Conservation (phyloP, 2,329 filamentous ascomycete species). For the Sclerotinia borealis region DNA sequence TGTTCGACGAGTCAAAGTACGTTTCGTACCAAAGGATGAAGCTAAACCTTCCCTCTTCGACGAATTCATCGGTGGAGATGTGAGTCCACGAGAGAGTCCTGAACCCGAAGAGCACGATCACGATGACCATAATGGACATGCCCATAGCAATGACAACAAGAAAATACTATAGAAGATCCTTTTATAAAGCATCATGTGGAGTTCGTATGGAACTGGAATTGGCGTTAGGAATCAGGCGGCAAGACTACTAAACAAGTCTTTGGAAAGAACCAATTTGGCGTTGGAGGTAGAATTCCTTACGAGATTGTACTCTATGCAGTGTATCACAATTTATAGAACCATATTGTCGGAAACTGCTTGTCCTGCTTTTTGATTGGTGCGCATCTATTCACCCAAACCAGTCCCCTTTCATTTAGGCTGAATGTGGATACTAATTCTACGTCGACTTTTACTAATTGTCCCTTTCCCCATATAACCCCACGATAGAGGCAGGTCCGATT, state of each 20-base stretch:
- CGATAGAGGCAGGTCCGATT: neutral
- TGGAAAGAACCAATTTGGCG: constrained; percentile 7
- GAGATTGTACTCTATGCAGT: constrained; percentile 1
- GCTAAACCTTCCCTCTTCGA: constrained; percentile 57
- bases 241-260: neutral
- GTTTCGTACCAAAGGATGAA: constrained; percentile 69
- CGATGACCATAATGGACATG: constrained; percentile 42
- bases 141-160: constrained; percentile 29
- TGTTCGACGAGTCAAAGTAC: constrained; percentile 74
- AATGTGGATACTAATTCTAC: constrained; percentile 11
- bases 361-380: constrained; percentile 18
- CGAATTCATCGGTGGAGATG: constrained; percentile 67
- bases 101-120: constrained; percentile 53
- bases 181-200: constrained; percentile 17
- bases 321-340: constrained; percentile 6
- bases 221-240: constrained; percentile 12
- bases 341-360: neutral
- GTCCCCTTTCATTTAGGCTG: constrained; percentile 12
- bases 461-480: constrained; percentile 10
- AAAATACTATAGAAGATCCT: constrained; percentile 26
- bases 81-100: constrained; percentile 50
- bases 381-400: constrained; percentile 13
- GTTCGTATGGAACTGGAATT: constrained; percentile 10
- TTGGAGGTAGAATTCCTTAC: neutral
- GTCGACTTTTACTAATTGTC: constrained; percentile 8